These are phyloP conservation scores for Pleurotus tuoliensis DNA, from an alignment of 768 basidiomycete species.

Conservation along the genomic window DNA sequence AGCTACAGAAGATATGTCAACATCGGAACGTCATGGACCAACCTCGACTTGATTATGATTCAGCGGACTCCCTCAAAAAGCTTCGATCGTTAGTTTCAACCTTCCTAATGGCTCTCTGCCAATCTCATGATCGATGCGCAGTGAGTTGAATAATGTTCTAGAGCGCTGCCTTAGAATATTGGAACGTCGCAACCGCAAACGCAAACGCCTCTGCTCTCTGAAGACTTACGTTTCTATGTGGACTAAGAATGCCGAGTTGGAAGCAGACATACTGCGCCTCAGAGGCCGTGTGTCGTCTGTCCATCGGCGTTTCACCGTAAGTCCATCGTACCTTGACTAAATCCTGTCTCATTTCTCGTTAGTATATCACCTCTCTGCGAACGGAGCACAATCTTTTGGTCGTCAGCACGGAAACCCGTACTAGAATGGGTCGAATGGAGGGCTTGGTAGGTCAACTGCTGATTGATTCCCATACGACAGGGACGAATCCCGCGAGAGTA, in stretches of 20 bases:
- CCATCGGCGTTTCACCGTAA: neutral
- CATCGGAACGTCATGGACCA: too few species aligned
- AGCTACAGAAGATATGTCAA: too few species aligned
- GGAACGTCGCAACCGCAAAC: neutral
- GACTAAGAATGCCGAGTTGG: neutral
- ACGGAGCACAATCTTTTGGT: neutral
- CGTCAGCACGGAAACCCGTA: neutral
- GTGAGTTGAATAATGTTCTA: too few species aligned
- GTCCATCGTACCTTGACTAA: neutral
- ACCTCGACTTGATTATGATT: too few species aligned
- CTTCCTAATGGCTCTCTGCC: too few species aligned
- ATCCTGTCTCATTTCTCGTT: neutral
- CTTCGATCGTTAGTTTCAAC: too few species aligned
- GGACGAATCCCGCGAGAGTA: too few species aligned
- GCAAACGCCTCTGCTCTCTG: neutral
- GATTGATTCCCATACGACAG: neutral
- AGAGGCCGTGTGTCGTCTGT: neutral
- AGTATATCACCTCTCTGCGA: slow-evolving; percentile 1
- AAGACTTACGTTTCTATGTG: neutral
- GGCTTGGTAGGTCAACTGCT: neutral
- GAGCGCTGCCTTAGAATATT: neutral
- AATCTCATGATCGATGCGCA: too few species aligned
- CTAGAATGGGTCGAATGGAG: neutral
- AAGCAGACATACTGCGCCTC: neutral
- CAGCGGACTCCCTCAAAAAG: too few species aligned